Base-by-base conservation (phyloP, 805 yeast species). In the Teunomyces aglyptinius region DNA sequence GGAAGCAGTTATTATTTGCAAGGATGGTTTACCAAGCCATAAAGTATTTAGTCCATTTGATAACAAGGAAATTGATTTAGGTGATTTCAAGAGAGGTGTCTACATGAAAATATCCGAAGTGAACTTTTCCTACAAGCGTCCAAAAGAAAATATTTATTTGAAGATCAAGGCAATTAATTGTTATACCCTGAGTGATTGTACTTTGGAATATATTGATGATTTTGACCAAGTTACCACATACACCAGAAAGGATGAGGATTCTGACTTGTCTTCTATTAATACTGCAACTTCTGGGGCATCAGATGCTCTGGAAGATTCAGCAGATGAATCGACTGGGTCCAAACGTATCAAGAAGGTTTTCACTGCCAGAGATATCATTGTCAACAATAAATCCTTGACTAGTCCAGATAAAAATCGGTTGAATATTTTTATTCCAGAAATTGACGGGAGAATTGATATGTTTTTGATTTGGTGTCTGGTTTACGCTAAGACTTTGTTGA, bases 391-490 rank as follows among this genome's bases (percentile, higher is more conserved):
- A 32, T 39, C 18, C 22, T 44, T 24, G 13, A 52, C 38, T 10
- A 55, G 53, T 8, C 55, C 57, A 12, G 69, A 67, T 39, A 50
- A 51, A 26, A 62, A 64, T 43, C 57, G 61, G 38, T 54, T 73
- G 13, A 41, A 49, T 6, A 54, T 71, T 22, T 45, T 50, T 7
- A 53, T 70, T 4, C 73, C 74, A 0, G 73, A 68, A 44, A 43
- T 70, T 2, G 73, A 71, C 34, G 73, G 69, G 4, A 54, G 74
- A 6, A 42, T 67, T 6, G 76, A 71, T 50, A 63, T 66, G 34
- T 72, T 71, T 49, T 61, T 73, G 41, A 57, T 68, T 4, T 73
- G 77, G 76, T 71, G 76, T 52, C 46, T 57, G 4, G 51, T 70
- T 32, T 73, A 73, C 48, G 76, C 76, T 6, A 45, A 49, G n/a